Evolutionary conservation across 805 yeast species (phyloP).

Genomic region (Nakazawaea ambrosiae): DNA sequence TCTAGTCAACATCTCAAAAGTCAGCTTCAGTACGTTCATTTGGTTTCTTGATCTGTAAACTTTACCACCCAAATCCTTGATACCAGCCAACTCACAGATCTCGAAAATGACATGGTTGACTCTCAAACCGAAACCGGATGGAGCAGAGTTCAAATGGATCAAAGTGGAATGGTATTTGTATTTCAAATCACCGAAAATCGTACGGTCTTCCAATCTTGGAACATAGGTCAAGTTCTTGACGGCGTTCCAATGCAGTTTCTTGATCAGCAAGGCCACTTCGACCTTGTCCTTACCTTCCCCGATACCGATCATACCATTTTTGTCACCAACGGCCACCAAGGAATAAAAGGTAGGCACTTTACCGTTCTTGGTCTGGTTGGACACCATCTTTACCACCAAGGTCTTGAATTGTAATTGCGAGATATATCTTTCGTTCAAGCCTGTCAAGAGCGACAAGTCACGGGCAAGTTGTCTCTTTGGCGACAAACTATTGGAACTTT

Average conservation of each 20-base stretch:
- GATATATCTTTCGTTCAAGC: conserved; percentile 56
- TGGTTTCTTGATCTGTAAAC: conserved; percentile 89
- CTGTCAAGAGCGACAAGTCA: conserved; percentile 57
- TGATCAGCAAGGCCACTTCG: conserved; percentile 65
- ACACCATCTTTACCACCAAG: conserved; percentile 68
- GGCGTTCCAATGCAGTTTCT: conserved; percentile 91
- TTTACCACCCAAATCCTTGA: conserved; percentile 87
- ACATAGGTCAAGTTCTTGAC: conserved; percentile 74
- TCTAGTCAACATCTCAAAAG: conserved; percentile 70
- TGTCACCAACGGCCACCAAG: conserved; percentile 85
- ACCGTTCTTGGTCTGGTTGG: conserved; percentile 90
- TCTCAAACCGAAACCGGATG: conserved; percentile 89
- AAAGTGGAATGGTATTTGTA: conserved; percentile 83
- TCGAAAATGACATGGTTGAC: conserved; percentile 88
- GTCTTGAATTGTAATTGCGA: conserved; percentile 57
- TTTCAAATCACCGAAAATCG: conserved; percentile 78
- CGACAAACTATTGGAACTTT: conserved; percentile 2
- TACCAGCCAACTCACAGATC: conserved; percentile 89
- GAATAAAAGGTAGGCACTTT: conserved; percentile 79
- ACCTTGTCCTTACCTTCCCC: conserved; percentile 91
- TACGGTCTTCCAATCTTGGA: conserved; percentile 87
- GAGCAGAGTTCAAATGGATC: conserved; percentile 75
- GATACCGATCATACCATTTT: conserved; percentile 87
- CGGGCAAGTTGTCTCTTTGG: conserved; percentile 30
- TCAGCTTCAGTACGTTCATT: conserved; percentile 89